Conservation (phyloP, 2,329 filamentous ascomycete genomes). For the Colletotrichum nymphaeae region DNA sequence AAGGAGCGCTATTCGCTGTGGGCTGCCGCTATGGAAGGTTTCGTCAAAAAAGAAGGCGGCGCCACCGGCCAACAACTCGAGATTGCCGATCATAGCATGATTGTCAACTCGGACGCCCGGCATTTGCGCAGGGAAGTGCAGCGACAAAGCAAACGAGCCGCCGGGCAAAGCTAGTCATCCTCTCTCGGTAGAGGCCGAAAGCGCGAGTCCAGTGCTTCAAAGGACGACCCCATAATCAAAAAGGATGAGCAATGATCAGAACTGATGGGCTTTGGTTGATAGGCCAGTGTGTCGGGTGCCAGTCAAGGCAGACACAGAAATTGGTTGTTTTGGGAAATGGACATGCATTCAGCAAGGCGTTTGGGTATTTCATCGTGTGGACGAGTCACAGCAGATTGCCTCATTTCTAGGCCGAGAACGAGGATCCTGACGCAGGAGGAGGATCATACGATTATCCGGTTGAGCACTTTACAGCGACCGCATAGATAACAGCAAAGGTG, state of each 20-base stretch:
- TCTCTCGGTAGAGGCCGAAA: background rate
- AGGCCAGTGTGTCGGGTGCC: background rate
- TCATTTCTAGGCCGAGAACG: background rate
- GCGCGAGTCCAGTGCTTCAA: background rate
- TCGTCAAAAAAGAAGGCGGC: conserved; percentile 55
- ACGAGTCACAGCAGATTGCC: background rate
- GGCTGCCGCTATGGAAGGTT: conserved; percentile 70
- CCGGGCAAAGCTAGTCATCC: conserved; percentile 32
- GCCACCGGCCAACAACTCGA: conserved; percentile 56
- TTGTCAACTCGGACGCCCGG: conserved; percentile 68
- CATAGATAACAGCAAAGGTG: background rate
- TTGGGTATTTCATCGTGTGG: background rate
- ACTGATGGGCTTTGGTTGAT: background rate
- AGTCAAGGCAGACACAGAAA: background rate
- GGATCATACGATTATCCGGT: background rate
- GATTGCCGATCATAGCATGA: conserved; percentile 72
- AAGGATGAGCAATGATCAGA: background rate
- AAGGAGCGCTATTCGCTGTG: conserved; percentile 69
- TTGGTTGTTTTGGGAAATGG: background rate
- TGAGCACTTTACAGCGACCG: background rate
- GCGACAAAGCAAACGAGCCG: conserved; percentile 55
- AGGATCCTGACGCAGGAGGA: background rate
- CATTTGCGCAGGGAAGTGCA: conserved; percentile 66
- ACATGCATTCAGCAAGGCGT: conserved; percentile 30
- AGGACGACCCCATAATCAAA: background rate